These are phyloP conservation scores for Waltergamsia citrina DNA, from an alignment of 2,329 filamentous ascomycete species.

Conservation along the genomic window DNA sequence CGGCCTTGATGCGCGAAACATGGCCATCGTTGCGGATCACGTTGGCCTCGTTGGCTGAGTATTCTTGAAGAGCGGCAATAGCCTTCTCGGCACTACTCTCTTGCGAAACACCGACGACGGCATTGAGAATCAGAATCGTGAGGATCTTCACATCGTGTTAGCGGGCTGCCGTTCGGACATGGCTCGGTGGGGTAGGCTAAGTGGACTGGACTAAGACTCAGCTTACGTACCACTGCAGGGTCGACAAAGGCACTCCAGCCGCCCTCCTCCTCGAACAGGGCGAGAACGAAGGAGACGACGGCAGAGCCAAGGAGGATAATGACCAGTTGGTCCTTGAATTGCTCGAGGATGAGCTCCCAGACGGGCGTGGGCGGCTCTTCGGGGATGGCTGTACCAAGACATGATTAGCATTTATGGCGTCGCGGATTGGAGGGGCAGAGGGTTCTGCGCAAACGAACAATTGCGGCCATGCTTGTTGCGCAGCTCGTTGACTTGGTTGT, in stretches of 20 bases:
- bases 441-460: conserved; percentile 34
- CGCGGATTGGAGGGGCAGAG: background rate
- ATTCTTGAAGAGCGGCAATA: conserved; percentile 95
- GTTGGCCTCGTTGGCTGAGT: conserved; percentile 96
- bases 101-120: conserved; percentile 94
- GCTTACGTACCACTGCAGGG: conserved; percentile 70
- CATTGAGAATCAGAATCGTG: conserved; percentile 92
- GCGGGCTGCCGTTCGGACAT: background rate
- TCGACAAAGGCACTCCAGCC: conserved; percentile 98
- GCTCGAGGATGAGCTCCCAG: conserved; percentile 94
- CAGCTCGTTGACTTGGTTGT: conserved; percentile 46
- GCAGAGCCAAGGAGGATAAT: conserved; percentile 90
- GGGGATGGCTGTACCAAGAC: conserved; percentile 37
- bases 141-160: conserved; percentile 55
- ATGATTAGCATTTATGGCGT: conserved; percentile 3
- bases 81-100: conserved; percentile 98
- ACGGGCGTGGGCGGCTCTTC: conserved; percentile 94
- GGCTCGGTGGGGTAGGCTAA: conserved; percentile 1
- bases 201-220: background rate
- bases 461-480: conserved; percentile 56
- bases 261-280: conserved; percentile 84
- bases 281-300: conserved; percentile 85
- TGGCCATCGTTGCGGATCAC: conserved; percentile 74
- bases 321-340: conserved; percentile 98
- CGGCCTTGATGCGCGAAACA: conserved; percentile 79